These are phyloP conservation scores for Candida sithepensis DNA, from an alignment of 805 yeast species.

Conservation along the genomic window DNA sequence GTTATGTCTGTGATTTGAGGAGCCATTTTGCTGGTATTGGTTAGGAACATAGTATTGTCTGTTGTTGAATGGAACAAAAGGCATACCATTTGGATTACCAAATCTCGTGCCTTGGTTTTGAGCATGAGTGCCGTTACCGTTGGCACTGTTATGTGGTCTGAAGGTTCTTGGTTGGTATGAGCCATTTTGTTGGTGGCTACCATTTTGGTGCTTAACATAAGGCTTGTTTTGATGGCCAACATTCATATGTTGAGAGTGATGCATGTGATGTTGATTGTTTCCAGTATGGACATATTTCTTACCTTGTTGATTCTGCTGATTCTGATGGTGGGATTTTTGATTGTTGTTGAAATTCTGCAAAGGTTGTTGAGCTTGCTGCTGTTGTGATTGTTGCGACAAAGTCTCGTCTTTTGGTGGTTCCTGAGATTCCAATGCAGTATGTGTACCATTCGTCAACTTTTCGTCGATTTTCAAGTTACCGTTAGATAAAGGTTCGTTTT, in stretches of 20 bases:
- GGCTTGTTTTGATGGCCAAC: slow-evolving; percentile 9
- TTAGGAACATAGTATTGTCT: slow-evolving; percentile 22
- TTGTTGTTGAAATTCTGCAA: slow-evolving; percentile 1
- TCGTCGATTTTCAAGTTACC: neutral
- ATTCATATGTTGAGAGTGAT: slow-evolving; percentile 4
- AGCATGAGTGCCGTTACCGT: neutral
- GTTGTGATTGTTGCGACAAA: slow-evolving; percentile 3
- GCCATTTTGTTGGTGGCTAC: slow-evolving; percentile 10
- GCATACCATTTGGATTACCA: slow-evolving; percentile 19
- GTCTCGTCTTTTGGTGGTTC: neutral
- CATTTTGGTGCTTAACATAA: slow-evolving; percentile 9
- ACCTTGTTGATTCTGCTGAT: neutral
- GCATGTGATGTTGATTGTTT: slow-evolving; percentile 6
- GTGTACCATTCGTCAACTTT: neutral
- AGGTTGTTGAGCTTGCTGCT: neutral
- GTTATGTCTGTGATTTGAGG: slow-evolving; percentile 14
- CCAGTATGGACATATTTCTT: neutral
- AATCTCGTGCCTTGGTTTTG: slow-evolving; percentile 18
- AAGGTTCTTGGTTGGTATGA: slow-evolving; percentile 20
- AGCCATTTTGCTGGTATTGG: slow-evolving; percentile 19
- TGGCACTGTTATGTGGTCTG: slow-evolving; percentile 13
- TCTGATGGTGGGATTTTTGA: neutral
- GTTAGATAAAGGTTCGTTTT: neutral
- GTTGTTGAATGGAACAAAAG: slow-evolving; percentile 21
- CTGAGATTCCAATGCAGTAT: neutral